Conservation (phyloP, 352 stramenopile genomes). For the Globisporangium nunn region DNA sequence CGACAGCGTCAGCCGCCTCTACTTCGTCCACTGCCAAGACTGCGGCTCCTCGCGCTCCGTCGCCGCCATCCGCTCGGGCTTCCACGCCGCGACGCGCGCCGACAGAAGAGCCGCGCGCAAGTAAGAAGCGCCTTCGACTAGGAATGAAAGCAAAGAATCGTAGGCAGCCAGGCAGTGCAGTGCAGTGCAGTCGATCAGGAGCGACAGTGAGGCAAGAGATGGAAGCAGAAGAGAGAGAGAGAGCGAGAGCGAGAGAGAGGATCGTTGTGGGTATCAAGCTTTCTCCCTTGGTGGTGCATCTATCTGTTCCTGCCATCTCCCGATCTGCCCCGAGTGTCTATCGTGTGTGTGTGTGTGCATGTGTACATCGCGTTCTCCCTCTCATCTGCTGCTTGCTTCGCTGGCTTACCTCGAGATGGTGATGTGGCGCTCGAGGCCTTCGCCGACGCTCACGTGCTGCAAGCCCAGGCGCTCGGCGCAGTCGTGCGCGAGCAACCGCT, state of each 20-base stretch:
- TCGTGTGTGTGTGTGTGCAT: not conserved
- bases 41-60: conserved; percentile 96
- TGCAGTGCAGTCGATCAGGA: not conserved
- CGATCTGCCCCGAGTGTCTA: not conserved
- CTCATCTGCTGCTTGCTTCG: not conserved
- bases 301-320: not conserved
- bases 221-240: not conserved
- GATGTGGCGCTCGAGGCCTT: conserved; percentile 75
- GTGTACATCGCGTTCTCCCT: not conserved
- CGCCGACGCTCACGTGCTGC: conserved; percentile 56
- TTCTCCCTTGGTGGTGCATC: not conserved
- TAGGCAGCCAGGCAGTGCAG: not conserved
- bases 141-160: not conserved
- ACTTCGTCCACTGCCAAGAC: conserved; percentile 98
- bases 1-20: conserved; percentile 94
- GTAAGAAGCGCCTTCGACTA: conserved; percentile 29
- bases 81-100: conserved; percentile 92
- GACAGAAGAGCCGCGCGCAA: conserved; percentile 82
- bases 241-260: not conserved
- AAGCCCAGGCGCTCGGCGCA: conserved; percentile 73
- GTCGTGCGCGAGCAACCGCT: conserved; percentile 76
- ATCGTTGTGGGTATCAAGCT: not conserved
- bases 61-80: conserved; percentile 96
- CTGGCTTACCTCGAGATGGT: conserved; percentile 29
- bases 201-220: not conserved